phyloP scores from a whole-genome alignment of 2,329 filamentous ascomycete genomes.

The Sarocladium oryzae region DNA sequence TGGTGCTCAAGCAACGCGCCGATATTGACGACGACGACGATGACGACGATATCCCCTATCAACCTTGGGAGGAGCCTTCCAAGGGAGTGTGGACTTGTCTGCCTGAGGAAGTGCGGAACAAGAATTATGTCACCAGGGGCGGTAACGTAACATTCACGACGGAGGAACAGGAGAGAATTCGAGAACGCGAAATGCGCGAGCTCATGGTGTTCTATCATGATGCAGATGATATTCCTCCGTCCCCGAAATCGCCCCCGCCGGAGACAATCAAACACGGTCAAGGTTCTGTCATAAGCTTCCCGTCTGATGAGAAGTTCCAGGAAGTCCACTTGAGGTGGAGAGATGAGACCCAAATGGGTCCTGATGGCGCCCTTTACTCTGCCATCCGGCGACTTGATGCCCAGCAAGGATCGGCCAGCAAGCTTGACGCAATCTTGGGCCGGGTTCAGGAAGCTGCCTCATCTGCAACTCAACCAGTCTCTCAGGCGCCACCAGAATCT shows the following conservation, averaged over 20 bases:
- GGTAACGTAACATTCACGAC: slow-evolving; percentile 46
- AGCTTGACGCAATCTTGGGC: slow-evolving; percentile 34
- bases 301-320: slow-evolving; percentile 34
- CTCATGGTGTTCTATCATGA: slow-evolving; percentile 56
- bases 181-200: slow-evolving; percentile 50
- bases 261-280: slow-evolving; percentile 22
- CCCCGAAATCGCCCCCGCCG: slow-evolving; percentile 46
- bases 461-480: neutral
- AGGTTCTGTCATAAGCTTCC: slow-evolving; percentile 28
- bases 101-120: slow-evolving; percentile 36
- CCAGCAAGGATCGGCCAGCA: slow-evolving; percentile 27
- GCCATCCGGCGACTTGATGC: slow-evolving; percentile 37
- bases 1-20: slow-evolving; percentile 55
- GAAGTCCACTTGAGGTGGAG: slow-evolving; percentile 45
- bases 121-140: slow-evolving; percentile 48
- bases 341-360: slow-evolving; percentile 39
- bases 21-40: slow-evolving; percentile 44
- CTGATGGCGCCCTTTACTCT: slow-evolving; percentile 33
- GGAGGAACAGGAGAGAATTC: slow-evolving; percentile 48
- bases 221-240: slow-evolving; percentile 46
- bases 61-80: slow-evolving; percentile 45
- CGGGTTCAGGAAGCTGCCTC: slow-evolving; percentile 22
- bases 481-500: neutral
- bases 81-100: slow-evolving; percentile 41
- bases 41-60: slow-evolving; percentile 48